Percentiles rank a stretch among this genome's conserved stretches.
These are phyloP conservation scores for Penicillium sp. DNA, from an alignment of 2,329 filamentous ascomycete genomes.

Conservation along the genomic window DNA sequence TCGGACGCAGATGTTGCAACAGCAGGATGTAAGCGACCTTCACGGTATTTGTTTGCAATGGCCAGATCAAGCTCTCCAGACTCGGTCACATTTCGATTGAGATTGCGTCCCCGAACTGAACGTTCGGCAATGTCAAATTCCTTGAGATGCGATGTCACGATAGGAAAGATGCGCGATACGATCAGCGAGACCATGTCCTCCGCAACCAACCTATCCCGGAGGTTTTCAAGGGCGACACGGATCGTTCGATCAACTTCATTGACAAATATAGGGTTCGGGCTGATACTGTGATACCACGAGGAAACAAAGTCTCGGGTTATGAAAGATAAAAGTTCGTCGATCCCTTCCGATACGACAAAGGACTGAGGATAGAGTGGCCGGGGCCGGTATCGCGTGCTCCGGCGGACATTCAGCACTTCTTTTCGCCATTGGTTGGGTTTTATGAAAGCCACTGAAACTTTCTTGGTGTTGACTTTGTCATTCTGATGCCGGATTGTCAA, in stretches of 20 bases:
- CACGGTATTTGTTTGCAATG: constrained; percentile 89
- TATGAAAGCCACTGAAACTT: constrained; percentile 56
- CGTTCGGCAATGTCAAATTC: constrained; percentile 91
- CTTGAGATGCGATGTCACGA: constrained; percentile 82
- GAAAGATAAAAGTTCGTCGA: constrained; percentile 75
- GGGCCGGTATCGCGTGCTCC: constrained; percentile 65
- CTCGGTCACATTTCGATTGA: constrained; percentile 88
- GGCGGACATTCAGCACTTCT: constrained; percentile 66
- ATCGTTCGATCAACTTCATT: constrained; percentile 83
- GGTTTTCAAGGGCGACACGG: constrained; percentile 66
- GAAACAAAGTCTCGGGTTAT: constrained; percentile 80
- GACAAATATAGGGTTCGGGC: constrained; percentile 72
- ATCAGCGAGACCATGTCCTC: constrained; percentile 81
- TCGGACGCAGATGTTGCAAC: constrained; percentile 80
- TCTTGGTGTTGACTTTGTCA: constrained; percentile 44
- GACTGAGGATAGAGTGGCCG: constrained; percentile 72
- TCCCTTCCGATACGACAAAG: constrained; percentile 70
- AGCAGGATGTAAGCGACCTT: constrained; percentile 84
- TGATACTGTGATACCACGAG: constrained; percentile 87
- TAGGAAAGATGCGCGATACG: constrained; percentile 78
- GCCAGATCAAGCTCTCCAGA: constrained; percentile 94
- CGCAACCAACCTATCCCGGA: constrained; percentile 69
- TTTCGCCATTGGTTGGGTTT: constrained; percentile 63
- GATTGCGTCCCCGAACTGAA: constrained; percentile 77
- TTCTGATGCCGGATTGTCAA: constrained; percentile 50